These are phyloP conservation scores for Onygena corvina DNA, from an alignment of 2,329 filamentous ascomycete species.

Conservation along the genomic window DNA sequence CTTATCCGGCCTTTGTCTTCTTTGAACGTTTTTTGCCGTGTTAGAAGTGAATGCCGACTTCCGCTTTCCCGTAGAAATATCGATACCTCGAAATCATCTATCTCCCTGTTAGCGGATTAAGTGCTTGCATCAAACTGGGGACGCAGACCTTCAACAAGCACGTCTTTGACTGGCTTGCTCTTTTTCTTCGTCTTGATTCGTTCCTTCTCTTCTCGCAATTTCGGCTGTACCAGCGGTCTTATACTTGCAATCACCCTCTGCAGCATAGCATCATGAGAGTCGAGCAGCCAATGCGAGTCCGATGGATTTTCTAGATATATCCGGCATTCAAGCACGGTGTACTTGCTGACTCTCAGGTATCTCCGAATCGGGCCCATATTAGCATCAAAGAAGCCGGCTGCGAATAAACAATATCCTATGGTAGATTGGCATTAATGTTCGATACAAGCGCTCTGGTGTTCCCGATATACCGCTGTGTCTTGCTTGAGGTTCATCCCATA, in stretches of 20 bases:
- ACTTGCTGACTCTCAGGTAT: constrained; percentile 83
- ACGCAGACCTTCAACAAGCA: constrained; percentile 60
- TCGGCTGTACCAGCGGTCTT: constrained; percentile 75
- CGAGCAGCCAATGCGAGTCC: constrained; percentile 69
- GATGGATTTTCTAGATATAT: constrained; percentile 91
- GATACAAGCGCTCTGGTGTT: too few species aligned
- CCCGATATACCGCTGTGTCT: too few species aligned
- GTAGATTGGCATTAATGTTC: too few species aligned
- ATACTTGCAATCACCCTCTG: constrained; percentile 74
- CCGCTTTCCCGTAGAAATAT: constrained; percentile 83
- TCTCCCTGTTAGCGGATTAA: constrained; percentile 8
- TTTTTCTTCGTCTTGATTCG: constrained; percentile 53
- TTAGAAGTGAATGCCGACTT: constrained; percentile 73
- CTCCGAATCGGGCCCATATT: constrained; percentile 75
- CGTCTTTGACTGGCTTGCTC: constrained; percentile 75
- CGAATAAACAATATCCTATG: not conserved
- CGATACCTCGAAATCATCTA: constrained; percentile 90
- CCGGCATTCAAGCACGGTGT: constrained; percentile 89
- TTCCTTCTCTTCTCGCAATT: constrained; percentile 73
- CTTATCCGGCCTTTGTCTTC: constrained; percentile 43
- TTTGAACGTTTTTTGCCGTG: constrained; percentile 68
- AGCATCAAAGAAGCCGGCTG: not conserved
- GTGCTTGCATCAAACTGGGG: not conserved
- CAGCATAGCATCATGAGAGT: constrained; percentile 63
- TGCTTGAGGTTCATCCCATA: too few species aligned